Conservation (phyloP, 139 green algal species). For the Chlamydomonas eustigma region DNA sequence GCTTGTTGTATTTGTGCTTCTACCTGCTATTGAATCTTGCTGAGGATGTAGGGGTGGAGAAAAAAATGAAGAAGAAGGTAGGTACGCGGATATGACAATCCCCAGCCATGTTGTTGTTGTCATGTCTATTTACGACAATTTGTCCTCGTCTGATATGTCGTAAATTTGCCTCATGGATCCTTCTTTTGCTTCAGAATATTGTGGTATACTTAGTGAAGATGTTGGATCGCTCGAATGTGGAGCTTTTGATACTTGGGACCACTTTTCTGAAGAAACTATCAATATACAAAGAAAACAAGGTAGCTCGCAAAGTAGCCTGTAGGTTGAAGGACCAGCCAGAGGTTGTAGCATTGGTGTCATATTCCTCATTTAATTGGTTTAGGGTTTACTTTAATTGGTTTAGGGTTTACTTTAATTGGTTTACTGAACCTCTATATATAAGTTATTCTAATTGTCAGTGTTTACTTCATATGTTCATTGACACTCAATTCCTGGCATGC, state of each 20-base stretch:
- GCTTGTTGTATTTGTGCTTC: conserved; percentile 66
- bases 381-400: conserved; percentile 8
- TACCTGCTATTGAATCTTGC: conserved; percentile 82
- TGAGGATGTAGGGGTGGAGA: conserved; percentile 75
- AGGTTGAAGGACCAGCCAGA: background rate
- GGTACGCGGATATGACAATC: background rate
- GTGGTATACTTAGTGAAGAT: conserved; percentile 71
- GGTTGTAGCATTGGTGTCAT: background rate
- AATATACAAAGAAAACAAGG: conserved; percentile 48
- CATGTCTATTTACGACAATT: too few relatives aligned
- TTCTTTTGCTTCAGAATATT: conserved; percentile 61
- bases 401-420: too few relatives aligned
- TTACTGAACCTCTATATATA: too few relatives aligned
- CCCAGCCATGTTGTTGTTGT: too few relatives aligned
- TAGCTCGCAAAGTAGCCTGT: too few relatives aligned
- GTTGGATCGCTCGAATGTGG: conserved; percentile 68
- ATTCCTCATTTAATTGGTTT: background rate
- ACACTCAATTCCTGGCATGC: too few relatives aligned
- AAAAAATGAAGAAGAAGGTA: conserved; percentile 87
- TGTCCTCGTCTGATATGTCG: too few relatives aligned
- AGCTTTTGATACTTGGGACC: conserved; percentile 77
- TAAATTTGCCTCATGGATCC: too few relatives aligned
- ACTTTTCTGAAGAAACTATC: conserved; percentile 83
- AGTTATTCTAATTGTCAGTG: too few relatives aligned
- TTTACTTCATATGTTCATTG: too few relatives aligned